These are phyloP conservation scores for Colletotrichum lini DNA, from an alignment of 2,329 filamentous ascomycete genomes.

Conservation along the genomic window DNA sequence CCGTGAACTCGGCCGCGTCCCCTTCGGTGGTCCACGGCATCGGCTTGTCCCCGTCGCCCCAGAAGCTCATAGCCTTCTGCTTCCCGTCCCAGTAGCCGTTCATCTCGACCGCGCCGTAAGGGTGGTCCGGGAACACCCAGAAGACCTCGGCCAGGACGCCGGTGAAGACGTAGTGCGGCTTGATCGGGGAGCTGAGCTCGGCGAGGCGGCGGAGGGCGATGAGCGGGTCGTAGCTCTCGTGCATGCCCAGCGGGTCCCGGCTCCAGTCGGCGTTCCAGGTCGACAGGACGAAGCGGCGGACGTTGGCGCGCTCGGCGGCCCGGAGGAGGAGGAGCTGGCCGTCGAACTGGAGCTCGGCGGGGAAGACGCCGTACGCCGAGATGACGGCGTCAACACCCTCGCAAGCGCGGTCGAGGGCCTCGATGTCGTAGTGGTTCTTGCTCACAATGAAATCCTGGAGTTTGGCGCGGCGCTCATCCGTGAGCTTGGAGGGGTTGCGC, in stretches of 20 bases:
- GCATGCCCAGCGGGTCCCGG: conserved; percentile 45
- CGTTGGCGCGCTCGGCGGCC: conserved; percentile 52
- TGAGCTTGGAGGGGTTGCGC: background rate
- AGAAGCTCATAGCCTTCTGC: background rate
- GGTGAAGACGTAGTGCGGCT: conserved; percentile 49
- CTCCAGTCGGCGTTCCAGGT: conserved; percentile 53
- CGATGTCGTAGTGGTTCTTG: background rate
- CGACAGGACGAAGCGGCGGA: conserved; percentile 48
- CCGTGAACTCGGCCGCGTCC: background rate
- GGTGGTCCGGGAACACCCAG: conserved; percentile 37
- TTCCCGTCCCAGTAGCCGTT: conserved; percentile 4
- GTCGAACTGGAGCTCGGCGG: conserved; percentile 46
- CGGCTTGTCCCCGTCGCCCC: background rate
- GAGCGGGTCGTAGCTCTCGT: conserved; percentile 51
- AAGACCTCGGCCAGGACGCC: conserved; percentile 49
- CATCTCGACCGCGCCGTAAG: background rate
- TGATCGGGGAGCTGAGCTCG: conserved; percentile 46
- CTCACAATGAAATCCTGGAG: background rate
- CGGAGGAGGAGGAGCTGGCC: conserved; percentile 53
- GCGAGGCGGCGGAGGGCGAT: conserved; percentile 49
- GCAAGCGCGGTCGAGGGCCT: background rate
- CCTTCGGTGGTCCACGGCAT: background rate
- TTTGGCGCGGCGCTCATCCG: background rate
- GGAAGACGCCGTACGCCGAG: conserved; percentile 45
- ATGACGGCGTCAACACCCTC: background rate